A percentile compares a stretch with the other conserved stretches of the same genome.
Conservation (phyloP, 1,284 basidiomycete genomes). For the Sporisorium graminicola region DNA sequence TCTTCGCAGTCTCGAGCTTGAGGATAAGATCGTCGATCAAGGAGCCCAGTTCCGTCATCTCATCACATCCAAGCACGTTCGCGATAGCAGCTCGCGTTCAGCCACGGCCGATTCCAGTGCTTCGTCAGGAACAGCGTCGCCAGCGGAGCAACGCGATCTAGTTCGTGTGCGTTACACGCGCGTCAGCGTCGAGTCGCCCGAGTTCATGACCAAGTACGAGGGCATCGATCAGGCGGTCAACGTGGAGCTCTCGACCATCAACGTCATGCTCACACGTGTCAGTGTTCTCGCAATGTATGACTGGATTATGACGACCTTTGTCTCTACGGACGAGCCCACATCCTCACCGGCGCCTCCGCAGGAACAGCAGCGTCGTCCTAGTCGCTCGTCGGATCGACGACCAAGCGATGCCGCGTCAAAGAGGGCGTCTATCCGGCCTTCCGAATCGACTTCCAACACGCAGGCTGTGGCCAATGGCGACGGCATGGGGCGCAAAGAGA, state of each 20-base stretch:
- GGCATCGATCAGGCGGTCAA: conserved; percentile 90
- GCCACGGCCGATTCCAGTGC: conserved; percentile 33
- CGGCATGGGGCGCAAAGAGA: conserved; percentile 71
- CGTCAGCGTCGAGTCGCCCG: conserved; percentile 86
- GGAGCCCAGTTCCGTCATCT: conserved; percentile 75
- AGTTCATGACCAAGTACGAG: conserved; percentile 85
- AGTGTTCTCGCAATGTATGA: conserved; percentile 93
- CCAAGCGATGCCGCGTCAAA: conserved; percentile 41
- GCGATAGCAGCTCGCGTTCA: conserved; percentile 57
- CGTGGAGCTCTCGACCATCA: conserved; percentile 90
- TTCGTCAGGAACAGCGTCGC: conserved; percentile 34
- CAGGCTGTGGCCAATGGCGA: conserved; percentile 26
- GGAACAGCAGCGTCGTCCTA: conserved; percentile 37
- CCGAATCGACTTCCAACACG: conserved; percentile 24
- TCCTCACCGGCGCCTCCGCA: conserved; percentile 7
- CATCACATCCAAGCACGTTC: conserved; percentile 78
- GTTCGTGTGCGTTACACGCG: conserved; percentile 86
- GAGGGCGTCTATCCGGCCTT: conserved; percentile 32
- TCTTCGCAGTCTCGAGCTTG: conserved; percentile 76
- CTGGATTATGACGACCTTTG: conserved; percentile 86
- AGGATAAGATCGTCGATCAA: conserved; percentile 77
- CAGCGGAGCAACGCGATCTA: conserved; percentile 74
- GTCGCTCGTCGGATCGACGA: conserved; percentile 42
- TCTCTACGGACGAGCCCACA: conserved; percentile 33
- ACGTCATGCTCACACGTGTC: conserved; percentile 89